phyloP scores from a whole-genome alignment of 108 stramenopile genomes.

The Nitzschia inconspicua region DNA sequence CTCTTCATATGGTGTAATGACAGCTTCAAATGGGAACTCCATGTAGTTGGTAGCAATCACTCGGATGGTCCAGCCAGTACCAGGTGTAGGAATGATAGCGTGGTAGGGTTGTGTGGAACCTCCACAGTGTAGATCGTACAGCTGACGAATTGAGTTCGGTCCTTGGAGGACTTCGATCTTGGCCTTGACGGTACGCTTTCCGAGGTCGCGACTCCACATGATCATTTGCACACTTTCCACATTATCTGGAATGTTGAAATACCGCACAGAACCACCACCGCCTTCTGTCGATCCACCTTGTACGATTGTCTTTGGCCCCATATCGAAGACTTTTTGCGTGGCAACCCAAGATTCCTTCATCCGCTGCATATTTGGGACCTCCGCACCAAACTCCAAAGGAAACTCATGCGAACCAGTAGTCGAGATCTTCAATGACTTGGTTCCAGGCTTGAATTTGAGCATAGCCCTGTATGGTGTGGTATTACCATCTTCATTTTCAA shows the following conservation, averaged over 20 bases:
- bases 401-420: conserved; percentile 51
- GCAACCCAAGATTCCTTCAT: conserved; percentile 44
- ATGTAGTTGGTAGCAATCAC: conserved; percentile 21
- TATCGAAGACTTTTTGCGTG: conserved; percentile 53
- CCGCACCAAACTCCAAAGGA: conserved; percentile 55
- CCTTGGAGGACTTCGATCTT: conserved; percentile 62
- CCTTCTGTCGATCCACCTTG: conserved; percentile 39
- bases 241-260: conserved; percentile 57
- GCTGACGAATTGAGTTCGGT: conserved; percentile 66
- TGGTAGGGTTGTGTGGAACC: conserved; percentile 65
- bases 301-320: conserved; percentile 42
- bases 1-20: not conserved
- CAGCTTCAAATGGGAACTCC: conserved; percentile 5
- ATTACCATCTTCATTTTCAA: conserved; percentile 57
- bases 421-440: conserved; percentile 49
- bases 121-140: conserved; percentile 56
- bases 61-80: conserved; percentile 55
- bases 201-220: conserved; percentile 51
- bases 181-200: conserved; percentile 72
- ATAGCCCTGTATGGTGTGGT: conserved; percentile 54
- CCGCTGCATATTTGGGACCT: conserved; percentile 54
- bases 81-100: conserved; percentile 56
- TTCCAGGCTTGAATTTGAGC: conserved; percentile 69
- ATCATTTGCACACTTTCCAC: conserved; percentile 63
- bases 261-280: conserved; percentile 48